These are phyloP conservation scores for Lupinus albus DNA, from an alignment of 306 rosid genomes.

Conservation along the genomic window DNA sequence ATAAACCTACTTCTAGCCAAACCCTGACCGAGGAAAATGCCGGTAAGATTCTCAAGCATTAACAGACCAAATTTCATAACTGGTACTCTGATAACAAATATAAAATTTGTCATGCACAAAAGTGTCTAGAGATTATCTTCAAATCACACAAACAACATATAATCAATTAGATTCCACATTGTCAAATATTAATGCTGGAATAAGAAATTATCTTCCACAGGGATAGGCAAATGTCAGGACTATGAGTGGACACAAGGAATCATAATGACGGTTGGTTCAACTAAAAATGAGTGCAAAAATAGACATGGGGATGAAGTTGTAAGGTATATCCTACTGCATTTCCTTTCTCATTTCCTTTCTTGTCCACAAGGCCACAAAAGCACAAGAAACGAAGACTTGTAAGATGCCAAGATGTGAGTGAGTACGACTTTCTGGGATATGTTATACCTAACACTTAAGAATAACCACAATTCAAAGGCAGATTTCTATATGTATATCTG, in stretches of 20 bases:
- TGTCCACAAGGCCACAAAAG: not conserved
- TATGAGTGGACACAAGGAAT: not conserved
- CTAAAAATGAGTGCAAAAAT: not conserved
- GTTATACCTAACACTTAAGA: not conserved
- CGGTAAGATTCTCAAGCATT: constrained; percentile 2
- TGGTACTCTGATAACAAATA: too few species aligned
- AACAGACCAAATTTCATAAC: constrained; percentile 6
- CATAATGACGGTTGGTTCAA: not conserved
- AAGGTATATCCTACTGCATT: constrained; percentile 5
- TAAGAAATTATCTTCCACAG: constrained; percentile 12
- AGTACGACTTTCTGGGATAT: too few species aligned
- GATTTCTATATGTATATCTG: not conserved
- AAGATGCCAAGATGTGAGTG: not conserved
- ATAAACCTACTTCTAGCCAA: not conserved
- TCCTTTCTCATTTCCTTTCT: not conserved
- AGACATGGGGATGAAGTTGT: not conserved
- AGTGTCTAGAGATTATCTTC: not conserved
- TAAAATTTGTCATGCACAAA: constrained; percentile 1
- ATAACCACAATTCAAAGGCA: not conserved
- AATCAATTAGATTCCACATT: constrained; percentile 27
- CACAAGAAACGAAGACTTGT: not conserved
- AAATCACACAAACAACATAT: constrained; percentile 10
- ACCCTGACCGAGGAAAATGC: not conserved
- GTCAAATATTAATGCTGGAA: too few species aligned
- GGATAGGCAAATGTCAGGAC: not conserved